Conservation (phyloP, 2,329 filamentous ascomycete genomes). For the Ophiocordyceps camponoti-leonardi region DNA sequence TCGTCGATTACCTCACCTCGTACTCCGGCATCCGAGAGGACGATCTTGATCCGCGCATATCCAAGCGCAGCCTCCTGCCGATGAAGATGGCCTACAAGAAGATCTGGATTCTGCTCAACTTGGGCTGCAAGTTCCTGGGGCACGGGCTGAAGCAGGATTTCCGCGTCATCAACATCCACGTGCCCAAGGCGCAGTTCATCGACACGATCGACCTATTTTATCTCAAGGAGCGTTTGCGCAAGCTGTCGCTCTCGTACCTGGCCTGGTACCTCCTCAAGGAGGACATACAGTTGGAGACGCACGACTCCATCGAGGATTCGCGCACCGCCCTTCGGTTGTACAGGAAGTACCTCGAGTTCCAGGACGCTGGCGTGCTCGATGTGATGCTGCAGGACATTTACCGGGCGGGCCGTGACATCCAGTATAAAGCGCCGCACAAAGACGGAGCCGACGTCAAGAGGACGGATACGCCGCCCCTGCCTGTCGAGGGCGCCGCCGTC, state of each 20-base stretch:
- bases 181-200: constrained; percentile 77
- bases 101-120: constrained; percentile 87
- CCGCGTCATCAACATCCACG: constrained; percentile 93
- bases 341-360: constrained; percentile 76
- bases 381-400: constrained; percentile 81
- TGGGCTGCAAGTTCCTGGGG: constrained; percentile 85
- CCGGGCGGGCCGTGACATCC: constrained; percentile 26
- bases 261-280: constrained; percentile 85
- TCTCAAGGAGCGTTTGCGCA: constrained; percentile 63
- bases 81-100: constrained; percentile 95
- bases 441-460: constrained; percentile 26
- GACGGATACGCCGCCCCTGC: constrained; percentile 36
- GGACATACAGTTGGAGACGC: constrained; percentile 80
- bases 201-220: constrained; percentile 91
- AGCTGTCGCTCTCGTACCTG: constrained; percentile 77
- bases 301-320: constrained; percentile 93
- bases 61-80: constrained; percentile 66
- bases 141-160: constrained; percentile 93
- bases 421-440: constrained; percentile 32
- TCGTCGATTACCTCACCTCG: constrained; percentile 88
- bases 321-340: constrained; percentile 78
- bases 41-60: constrained; percentile 66
- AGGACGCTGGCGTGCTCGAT: constrained; percentile 70
- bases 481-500: constrained; percentile 13
- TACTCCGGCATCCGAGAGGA: constrained; percentile 81